A percentile compares a stretch with the other conserved stretches of the same genome.
phyloP scores from a whole-genome alignment of 805 yeast species.

The Yarrowia sp. region DNA sequence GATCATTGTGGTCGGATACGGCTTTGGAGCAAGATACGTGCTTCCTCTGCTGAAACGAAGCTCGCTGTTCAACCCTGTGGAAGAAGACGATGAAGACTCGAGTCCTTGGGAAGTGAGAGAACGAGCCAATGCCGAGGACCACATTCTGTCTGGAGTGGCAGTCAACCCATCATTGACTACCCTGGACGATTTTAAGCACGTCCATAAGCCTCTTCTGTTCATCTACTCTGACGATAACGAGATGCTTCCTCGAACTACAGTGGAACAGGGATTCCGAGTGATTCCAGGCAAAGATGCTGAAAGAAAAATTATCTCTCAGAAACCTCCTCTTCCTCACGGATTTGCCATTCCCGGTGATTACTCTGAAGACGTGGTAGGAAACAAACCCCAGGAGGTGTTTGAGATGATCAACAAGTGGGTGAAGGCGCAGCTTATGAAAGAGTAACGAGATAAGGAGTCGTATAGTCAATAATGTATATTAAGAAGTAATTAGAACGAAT shows the following conservation, averaged over 20 bases:
- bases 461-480: conserved; percentile 23
- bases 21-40: conserved; percentile 50
- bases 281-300: conserved; percentile 17
- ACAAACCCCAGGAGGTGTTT: conserved; percentile 47
- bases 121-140: conserved; percentile 42
- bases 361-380: conserved; percentile 48
- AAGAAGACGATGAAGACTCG: conserved; percentile 44
- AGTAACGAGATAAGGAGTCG: background rate
- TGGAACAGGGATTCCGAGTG: conserved; percentile 42
- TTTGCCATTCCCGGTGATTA: conserved; percentile 55
- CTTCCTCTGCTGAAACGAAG: conserved; percentile 45
- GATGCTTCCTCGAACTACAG: conserved; percentile 44
- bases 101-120: conserved; percentile 40
- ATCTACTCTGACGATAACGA: conserved; percentile 46
- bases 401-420: conserved; percentile 41
- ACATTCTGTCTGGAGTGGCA: conserved; percentile 46
- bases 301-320: conserved; percentile 23
- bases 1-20: conserved; percentile 48
- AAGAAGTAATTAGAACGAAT: background rate
- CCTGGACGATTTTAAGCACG: conserved; percentile 44
- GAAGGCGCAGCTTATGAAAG: background rate
- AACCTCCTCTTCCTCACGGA: conserved; percentile 53
- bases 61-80: conserved; percentile 27
- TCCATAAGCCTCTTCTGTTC: conserved; percentile 47
- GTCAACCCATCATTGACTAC: conserved; percentile 48